A percentile compares a stretch with the other conserved stretches of the same genome.
Conservation (phyloP, 129 eudicot genomes). For the Chrysanthemum lavandulifolium region DNA sequence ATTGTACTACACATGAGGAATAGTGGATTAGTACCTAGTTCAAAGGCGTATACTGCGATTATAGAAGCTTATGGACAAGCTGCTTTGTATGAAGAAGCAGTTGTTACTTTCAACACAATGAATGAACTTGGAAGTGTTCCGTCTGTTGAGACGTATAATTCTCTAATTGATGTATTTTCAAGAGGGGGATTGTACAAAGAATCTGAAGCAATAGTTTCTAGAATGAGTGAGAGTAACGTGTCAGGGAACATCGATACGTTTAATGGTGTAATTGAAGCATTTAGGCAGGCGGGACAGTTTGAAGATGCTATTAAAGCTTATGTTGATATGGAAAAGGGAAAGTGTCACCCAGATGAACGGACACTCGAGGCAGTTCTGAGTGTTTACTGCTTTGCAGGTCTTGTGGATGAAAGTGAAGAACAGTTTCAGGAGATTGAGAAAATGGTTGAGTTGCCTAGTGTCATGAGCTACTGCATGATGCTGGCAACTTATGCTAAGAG, state of each 20-base stretch:
- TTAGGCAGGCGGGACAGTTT: slow-evolving; percentile 82
- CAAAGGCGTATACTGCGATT: slow-evolving; percentile 80
- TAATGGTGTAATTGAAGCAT: slow-evolving; percentile 82
- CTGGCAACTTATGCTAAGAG: slow-evolving; percentile 73
- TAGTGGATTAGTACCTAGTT: slow-evolving; percentile 83
- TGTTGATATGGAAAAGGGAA: slow-evolving; percentile 88
- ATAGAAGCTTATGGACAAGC: slow-evolving; percentile 96
- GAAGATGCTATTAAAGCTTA: slow-evolving; percentile 88
- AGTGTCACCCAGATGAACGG: slow-evolving; percentile 75
- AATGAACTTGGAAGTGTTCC: slow-evolving; percentile 86
- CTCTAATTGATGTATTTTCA: slow-evolving; percentile 69
- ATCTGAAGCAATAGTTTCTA: slow-evolving; percentile 52
- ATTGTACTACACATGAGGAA: slow-evolving; percentile 67
- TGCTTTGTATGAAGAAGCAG: slow-evolving; percentile 85
- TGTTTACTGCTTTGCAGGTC: slow-evolving; percentile 93
- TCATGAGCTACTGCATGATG: slow-evolving; percentile 97
- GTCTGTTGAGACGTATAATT: slow-evolving; percentile 63
- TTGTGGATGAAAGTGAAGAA: slow-evolving; percentile 90
- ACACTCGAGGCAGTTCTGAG: slow-evolving; percentile 91
- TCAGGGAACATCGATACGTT: slow-evolving; percentile 55
- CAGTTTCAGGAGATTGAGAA: slow-evolving; percentile 85
- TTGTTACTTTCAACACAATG: slow-evolving; percentile 90
- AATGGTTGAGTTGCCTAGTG: slow-evolving; percentile 79
- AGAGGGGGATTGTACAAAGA: slow-evolving; percentile 92
- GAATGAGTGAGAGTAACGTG: slow-evolving; percentile 65